A percentile compares a stretch with the other conserved stretches of the same genome.
Conservation (phyloP, 768 basidiomycete species). For the Termitomyces sp. region DNA sequence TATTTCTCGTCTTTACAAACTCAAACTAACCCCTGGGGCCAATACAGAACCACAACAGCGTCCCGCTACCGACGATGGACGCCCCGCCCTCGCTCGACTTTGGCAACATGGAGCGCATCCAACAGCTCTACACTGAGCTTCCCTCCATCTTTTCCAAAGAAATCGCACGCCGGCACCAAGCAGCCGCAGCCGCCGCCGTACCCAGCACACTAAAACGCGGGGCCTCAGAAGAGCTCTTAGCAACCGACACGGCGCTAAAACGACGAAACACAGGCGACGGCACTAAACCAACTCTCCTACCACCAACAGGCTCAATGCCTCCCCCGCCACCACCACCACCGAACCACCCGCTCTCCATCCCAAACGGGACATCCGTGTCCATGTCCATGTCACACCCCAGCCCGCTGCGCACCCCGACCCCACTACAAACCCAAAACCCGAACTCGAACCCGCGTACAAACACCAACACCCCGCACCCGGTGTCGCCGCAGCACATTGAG, state of each 20-base stretch:
- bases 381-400: conserved; percentile 4
- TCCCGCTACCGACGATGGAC: conserved; percentile 54
- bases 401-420: background rate
- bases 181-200: conserved; percentile 16
- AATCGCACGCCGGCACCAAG: conserved; percentile 40
- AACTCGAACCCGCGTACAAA: background rate
- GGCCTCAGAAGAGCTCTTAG: conserved; percentile 42
- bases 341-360: conserved; percentile 9
- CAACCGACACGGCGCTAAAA: conserved; percentile 42
- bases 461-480: conserved; percentile 4
- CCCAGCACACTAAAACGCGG: conserved; percentile 50
- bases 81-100: conserved; percentile 48
- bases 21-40: background rate
- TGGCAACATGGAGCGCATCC: conserved; percentile 46
- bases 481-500: conserved; percentile 19
- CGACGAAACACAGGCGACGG: conserved; percentile 67
- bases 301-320: conserved; percentile 14
- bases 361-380: conserved; percentile 1
- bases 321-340: conserved; percentile 34
- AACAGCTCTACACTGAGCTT: conserved; percentile 58
- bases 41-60: conserved; percentile 24
- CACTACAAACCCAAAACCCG: background rate
- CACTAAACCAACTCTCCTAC: conserved; percentile 25
- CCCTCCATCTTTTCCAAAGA: conserved; percentile 60
- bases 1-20: background rate